Base-by-base conservation (phyloP, 331 rosid species). In the Phaseolus coccineus region DNA sequence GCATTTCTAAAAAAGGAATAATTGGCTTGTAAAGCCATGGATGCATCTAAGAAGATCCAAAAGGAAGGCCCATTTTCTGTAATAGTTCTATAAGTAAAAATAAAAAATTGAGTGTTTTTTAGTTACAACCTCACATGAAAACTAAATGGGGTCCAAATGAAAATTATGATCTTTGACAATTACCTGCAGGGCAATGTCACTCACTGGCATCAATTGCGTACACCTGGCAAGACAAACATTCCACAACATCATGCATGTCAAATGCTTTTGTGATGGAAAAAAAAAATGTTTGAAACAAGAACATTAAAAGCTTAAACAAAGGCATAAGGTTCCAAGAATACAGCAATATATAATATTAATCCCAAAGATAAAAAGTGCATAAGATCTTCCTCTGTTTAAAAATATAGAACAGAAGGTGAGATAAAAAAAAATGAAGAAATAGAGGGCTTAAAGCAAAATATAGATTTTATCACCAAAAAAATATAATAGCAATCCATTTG, bases 191-290 rank as follows among this genome's bases (percentile, higher is more conserved):
- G 89, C 89, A 80, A 86, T 86, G 64, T 83, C 87, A 19, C 22
- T 19, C 22, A 83, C 89, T 86, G 39, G 89, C 89, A 80, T 86
- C 89, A 80, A 86, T 81, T 73, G 89, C 89, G 77, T 86, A 86
- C 33, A 86, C 89, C 89, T 86, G 77, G 40, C 47, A 83, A 77
- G 65, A 61, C 31, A 80, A 79, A 67, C 58, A 83, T 58, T 19
- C 61, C 35, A 31, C 10, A 58, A 56, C 56, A 70, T 37, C 61
- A 77, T 72, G 31, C 33, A 40, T 37, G 74, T 70, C 61, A 74
- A 63, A 71, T 24, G 55, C 71, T 62, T 62, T 13, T 47, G 33
- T 75, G 22, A 75, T 48, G 76, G 68, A 28, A 61, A 28, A 19
- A 19, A 19, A 61, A 65, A 22, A 31, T 39, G 22, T 25, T 66